Conservation (phyloP, 2,329 filamentous ascomycete genomes). For the Colletotrichum sp. region DNA sequence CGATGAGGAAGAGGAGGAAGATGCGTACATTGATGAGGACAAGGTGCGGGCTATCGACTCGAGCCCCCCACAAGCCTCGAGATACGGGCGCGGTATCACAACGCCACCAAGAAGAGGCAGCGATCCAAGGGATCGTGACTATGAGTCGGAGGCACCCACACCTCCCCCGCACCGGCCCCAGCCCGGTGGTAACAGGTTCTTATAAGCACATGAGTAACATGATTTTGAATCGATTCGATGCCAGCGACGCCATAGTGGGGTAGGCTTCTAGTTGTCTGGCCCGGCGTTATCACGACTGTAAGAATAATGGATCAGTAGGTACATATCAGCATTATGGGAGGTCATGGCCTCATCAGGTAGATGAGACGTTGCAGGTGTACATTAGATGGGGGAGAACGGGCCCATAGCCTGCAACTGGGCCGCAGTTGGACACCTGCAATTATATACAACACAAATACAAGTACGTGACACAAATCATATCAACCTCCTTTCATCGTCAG, state of each 20-base stretch:
- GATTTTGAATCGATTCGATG: slow-evolving; percentile 19
- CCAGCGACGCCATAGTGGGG: background rate
- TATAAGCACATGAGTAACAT: slow-evolving; percentile 17
- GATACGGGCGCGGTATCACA: slow-evolving; percentile 50
- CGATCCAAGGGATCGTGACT: slow-evolving; percentile 23
- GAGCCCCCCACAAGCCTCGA: slow-evolving; percentile 26
- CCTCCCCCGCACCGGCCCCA: slow-evolving; percentile 13
- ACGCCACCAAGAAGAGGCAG: slow-evolving; percentile 36
- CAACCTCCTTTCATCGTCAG: background rate
- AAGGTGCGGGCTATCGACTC: slow-evolving; percentile 22
- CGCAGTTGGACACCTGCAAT: background rate
- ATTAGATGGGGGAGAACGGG: background rate
- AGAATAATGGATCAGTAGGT: slow-evolving; percentile 17
- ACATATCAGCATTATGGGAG: background rate
- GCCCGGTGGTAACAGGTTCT: slow-evolving; percentile 9
- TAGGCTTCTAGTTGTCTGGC: background rate
- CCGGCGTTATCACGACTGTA: slow-evolving; percentile 11
- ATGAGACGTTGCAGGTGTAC: background rate
- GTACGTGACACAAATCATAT: background rate
- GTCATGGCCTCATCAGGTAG: background rate
- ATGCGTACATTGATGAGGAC: slow-evolving; percentile 30
- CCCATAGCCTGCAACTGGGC: background rate
- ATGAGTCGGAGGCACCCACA: slow-evolving; percentile 16
- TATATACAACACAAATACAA: slow-evolving; percentile 13
- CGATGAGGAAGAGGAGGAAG: slow-evolving; percentile 37